Evolutionary conservation across 148 eudicot species (phyloP).

Genomic region (Arbutus unedo): DNA sequence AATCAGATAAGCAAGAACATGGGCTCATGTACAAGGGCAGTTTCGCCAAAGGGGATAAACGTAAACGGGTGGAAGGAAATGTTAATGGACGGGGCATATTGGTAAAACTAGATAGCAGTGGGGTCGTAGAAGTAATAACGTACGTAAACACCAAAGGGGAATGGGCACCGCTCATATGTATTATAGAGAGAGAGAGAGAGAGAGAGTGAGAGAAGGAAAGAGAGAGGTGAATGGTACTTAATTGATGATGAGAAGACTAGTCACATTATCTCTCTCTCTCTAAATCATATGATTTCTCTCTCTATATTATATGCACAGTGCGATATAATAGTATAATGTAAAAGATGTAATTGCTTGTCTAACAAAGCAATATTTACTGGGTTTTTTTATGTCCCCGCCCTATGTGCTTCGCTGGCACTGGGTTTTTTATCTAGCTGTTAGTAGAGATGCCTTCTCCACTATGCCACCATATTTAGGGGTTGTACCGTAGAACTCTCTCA

Average conservation of each 20-base stretch:
- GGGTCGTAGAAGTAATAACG: constrained; percentile 12
- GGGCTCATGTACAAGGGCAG: constrained; percentile 21
- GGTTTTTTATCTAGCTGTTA: constrained; percentile 5
- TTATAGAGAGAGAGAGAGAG: no score
- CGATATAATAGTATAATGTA: background rate
- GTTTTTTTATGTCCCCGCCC: background rate
- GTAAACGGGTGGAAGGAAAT: background rate
- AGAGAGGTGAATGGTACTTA: constrained; percentile 28
- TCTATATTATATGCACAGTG: background rate
- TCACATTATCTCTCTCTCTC: constrained; percentile 20
- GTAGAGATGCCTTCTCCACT: constrained; percentile 5
- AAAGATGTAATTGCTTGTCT: background rate
- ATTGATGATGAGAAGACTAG: constrained; percentile 28
- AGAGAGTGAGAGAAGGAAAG: background rate
- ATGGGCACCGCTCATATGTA: constrained; percentile 14
- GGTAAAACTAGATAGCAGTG: background rate
- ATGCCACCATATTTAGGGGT: background rate
- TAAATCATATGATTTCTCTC: constrained; percentile 18
- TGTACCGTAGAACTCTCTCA: constrained; percentile 5
- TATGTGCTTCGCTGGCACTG: constrained; percentile 1
- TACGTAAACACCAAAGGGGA: constrained; percentile 28
- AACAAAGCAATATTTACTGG: background rate
- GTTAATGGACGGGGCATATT: constrained; percentile 16
- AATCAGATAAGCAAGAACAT: constrained; percentile 14
- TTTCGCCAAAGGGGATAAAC: constrained; percentile 15